Evolutionary conservation across 75 land plant genomes (phyloP).

Genomic region (Selaginella tamariscina): DNA sequence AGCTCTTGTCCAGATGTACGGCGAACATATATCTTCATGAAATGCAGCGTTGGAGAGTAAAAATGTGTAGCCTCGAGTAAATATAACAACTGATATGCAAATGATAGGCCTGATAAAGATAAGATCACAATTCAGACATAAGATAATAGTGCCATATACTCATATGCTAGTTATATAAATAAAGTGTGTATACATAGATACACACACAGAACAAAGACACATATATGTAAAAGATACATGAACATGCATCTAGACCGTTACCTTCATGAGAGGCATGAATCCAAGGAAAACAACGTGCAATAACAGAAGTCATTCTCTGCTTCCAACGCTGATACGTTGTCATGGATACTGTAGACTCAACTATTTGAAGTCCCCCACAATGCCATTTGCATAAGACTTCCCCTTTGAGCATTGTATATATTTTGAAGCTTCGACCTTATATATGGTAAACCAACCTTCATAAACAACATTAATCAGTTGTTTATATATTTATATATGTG

Average conservation of each 20-base stretch:
- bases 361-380: constrained; percentile 67
- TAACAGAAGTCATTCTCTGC: constrained; percentile 29
- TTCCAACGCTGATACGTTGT: constrained; percentile 14
- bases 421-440: constrained; percentile 77
- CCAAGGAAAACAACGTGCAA: constrained; percentile 67
- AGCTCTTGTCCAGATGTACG: constrained; percentile 98
- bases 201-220: too few species aligned
- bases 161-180: too few species aligned
- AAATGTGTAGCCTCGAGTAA: constrained; percentile 91
- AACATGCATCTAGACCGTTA: too few species aligned
- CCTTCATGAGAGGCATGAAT: constrained; percentile 92
- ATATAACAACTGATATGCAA: constrained; percentile 89
- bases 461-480: background rate
- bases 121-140: background rate
- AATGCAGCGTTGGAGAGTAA: constrained; percentile 73
- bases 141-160: too few species aligned
- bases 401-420: constrained; percentile 70
- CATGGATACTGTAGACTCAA: constrained; percentile 13
- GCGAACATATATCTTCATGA: constrained; percentile 65
- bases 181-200: too few species aligned
- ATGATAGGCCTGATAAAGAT: constrained; percentile 53
- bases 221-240: too few species aligned
- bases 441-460: constrained; percentile 89
- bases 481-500: background rate
- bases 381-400: constrained; percentile 76